phyloP scores from a whole-genome alignment of 1,139 yeast genomes.

The Kluyveromyces marxianus region DNA sequence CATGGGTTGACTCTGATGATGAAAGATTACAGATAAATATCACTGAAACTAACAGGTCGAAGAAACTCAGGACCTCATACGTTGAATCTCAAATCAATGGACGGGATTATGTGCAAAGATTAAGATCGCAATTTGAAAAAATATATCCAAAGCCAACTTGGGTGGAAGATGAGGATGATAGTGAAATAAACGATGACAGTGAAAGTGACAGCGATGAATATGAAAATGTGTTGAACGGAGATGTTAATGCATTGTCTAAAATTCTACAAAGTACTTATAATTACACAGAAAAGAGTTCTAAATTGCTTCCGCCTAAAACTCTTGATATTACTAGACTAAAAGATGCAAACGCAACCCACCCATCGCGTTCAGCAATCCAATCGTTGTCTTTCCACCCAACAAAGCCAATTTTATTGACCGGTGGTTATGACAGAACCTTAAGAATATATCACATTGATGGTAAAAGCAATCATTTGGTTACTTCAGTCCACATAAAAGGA shows the following conservation, averaged over 20 bases:
- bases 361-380: slow-evolving; percentile 75
- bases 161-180: slow-evolving; percentile 42
- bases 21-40: slow-evolving; percentile 63
- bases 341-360: slow-evolving; percentile 71
- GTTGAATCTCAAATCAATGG: slow-evolving; percentile 58
- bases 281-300: slow-evolving; percentile 46
- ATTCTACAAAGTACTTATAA: slow-evolving; percentile 53
- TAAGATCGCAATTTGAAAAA: slow-evolving; percentile 78
- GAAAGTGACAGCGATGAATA: slow-evolving; percentile 34
- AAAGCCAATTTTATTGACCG: slow-evolving; percentile 77
- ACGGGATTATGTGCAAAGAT: slow-evolving; percentile 56
- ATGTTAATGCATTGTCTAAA: slow-evolving; percentile 49
- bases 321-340: slow-evolving; percentile 72
- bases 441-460: slow-evolving; percentile 90
- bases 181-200: slow-evolving; percentile 25
- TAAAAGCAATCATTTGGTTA: slow-evolving; percentile 69
- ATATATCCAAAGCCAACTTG: slow-evolving; percentile 85
- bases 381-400: slow-evolving; percentile 75
- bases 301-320: slow-evolving; percentile 60
- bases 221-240: slow-evolving; percentile 33
- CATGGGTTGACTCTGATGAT: slow-evolving; percentile 93
- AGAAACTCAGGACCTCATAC: slow-evolving; percentile 62
- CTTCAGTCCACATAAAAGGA: slow-evolving; percentile 70
- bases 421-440: slow-evolving; percentile 86
- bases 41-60: slow-evolving; percentile 49